phyloP scores from a whole-genome alignment of 768 basidiomycete species.

The Omphalotus guepiniiformis region DNA sequence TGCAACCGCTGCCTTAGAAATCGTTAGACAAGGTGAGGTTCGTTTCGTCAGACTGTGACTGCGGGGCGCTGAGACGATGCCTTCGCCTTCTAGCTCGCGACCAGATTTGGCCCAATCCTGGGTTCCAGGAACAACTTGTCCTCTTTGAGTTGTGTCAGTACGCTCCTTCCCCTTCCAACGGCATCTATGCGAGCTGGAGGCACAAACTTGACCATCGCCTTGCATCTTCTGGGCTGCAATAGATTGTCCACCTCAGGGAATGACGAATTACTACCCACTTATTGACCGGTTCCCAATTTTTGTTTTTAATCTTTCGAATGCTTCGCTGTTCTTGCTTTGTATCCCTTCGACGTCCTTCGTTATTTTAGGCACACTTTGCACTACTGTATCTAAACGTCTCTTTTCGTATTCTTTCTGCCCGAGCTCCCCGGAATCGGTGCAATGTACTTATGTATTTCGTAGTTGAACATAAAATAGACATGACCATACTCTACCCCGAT shows the following conservation, averaged over 20 bases:
- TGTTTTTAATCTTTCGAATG: no score
- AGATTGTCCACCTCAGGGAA: no score
- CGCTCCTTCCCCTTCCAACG: constrained; percentile 51
- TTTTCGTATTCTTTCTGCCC: no score
- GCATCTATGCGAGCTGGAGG: constrained; percentile 67
- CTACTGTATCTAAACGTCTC: no score
- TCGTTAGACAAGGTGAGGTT: constrained; percentile 53
- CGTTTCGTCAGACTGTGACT: constrained; percentile 1
- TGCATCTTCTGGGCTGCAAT: constrained; percentile 34
- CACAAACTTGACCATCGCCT: constrained; percentile 48
- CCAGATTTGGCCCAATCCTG: constrained; percentile 77
- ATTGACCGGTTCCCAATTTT: no score
- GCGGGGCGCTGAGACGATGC: constrained; percentile 4
- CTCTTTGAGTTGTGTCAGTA: constrained; percentile 73
- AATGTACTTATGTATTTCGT: no score
- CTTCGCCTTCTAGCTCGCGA: constrained; percentile 49
- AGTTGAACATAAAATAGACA: no score
- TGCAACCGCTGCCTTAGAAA: constrained; percentile 54
- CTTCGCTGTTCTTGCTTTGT: neutral
- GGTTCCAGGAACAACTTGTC: constrained; percentile 75
- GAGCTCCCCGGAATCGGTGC: no score
- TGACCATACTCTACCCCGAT: no score
- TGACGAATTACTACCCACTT: no score
- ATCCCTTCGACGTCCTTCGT: neutral
- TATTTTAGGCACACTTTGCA: neutral